Evolutionary conservation across 208 protist genomes (phyloP).

Genomic region (Plasmodiophora brassicae): DNA sequence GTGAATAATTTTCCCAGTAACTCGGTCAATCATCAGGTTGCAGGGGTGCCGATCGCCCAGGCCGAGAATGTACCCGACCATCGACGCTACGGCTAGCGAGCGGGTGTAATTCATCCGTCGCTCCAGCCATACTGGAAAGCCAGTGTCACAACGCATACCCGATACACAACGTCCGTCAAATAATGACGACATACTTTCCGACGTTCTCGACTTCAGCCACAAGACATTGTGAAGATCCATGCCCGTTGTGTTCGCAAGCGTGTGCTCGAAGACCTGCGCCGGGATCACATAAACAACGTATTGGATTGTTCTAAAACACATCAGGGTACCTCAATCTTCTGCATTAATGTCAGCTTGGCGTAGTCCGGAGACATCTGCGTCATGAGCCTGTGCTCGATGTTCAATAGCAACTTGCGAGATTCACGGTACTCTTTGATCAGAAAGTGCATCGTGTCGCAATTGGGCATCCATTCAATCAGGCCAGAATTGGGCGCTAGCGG

Average conservation of each 20-base stretch:
- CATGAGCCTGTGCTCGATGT: conserved; percentile 88
- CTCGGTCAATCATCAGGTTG: conserved; percentile 98
- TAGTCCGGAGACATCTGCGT: conserved; percentile 72
- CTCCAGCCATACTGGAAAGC: conserved; percentile 90
- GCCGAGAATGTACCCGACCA: conserved; percentile 73
- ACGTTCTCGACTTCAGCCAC: conserved; percentile 91
- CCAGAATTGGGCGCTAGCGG: conserved; percentile 98
- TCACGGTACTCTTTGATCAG: conserved; percentile 95
- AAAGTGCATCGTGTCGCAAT: conserved; percentile 95
- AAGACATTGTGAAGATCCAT: conserved; percentile 76
- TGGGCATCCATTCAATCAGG: conserved; percentile 94
- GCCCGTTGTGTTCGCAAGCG: conserved; percentile 39
- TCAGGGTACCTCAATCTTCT: conserved; percentile 89
- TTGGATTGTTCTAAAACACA: no score
- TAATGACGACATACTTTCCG: conserved; percentile 72
- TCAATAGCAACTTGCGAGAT: conserved; percentile 76
- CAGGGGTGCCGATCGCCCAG: conserved; percentile 96
- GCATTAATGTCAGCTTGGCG: conserved; percentile 86
- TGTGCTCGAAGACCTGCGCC: conserved; percentile 39
- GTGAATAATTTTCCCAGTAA: conserved; percentile 95
- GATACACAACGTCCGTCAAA: background rate
- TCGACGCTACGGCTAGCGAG: conserved; percentile 96
- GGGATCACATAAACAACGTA: background rate
- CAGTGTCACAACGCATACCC: background rate
- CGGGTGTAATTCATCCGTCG: conserved; percentile 94